A percentile compares a stretch with the other conserved stretches of the same genome.
phyloP scores from a whole-genome alignment of 805 yeast genomes.

The Limtongia smithiae region DNA sequence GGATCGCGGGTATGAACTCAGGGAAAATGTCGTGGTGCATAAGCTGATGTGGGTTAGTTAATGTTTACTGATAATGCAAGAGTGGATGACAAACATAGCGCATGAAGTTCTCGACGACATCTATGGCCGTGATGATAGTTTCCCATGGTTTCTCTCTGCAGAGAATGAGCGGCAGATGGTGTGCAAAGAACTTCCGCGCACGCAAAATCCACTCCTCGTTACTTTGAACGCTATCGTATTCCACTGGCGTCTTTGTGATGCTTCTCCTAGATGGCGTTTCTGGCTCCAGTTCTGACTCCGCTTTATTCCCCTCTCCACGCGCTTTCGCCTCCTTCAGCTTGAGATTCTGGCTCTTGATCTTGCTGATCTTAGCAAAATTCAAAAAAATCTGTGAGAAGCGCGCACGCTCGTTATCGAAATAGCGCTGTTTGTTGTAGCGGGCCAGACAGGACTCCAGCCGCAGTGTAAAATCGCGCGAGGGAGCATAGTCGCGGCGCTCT shows the following conservation, averaged over 20 bases:
- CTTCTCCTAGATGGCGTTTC: too few relatives aligned
- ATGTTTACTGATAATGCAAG: background rate
- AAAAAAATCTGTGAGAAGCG: background rate
- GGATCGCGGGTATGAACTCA: background rate
- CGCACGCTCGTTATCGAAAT: background rate
- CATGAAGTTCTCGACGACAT: conserved; percentile 1
- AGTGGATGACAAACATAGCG: background rate
- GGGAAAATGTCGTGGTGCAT: conserved; percentile 5
- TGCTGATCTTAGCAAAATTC: background rate
- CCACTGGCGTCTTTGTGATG: background rate
- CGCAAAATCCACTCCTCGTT: background rate
- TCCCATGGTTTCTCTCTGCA: background rate
- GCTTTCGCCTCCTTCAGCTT: background rate
- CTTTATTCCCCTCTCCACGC: background rate
- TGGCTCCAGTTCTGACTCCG: background rate
- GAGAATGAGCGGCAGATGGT: background rate
- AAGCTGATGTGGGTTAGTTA: background rate
- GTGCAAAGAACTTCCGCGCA: conserved; percentile 3
- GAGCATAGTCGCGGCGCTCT: background rate
- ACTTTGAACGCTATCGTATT: background rate
- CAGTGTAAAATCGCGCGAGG: background rate
- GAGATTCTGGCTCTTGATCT: background rate
- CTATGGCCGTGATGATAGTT: background rate
- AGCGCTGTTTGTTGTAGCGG: background rate
- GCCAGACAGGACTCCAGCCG: background rate